Evolutionary conservation across 2,329 filamentous ascomycete genomes (phyloP), one percentile per base, ranked within the genome.

Genomic region (Phialophora verrucosa): DNA sequence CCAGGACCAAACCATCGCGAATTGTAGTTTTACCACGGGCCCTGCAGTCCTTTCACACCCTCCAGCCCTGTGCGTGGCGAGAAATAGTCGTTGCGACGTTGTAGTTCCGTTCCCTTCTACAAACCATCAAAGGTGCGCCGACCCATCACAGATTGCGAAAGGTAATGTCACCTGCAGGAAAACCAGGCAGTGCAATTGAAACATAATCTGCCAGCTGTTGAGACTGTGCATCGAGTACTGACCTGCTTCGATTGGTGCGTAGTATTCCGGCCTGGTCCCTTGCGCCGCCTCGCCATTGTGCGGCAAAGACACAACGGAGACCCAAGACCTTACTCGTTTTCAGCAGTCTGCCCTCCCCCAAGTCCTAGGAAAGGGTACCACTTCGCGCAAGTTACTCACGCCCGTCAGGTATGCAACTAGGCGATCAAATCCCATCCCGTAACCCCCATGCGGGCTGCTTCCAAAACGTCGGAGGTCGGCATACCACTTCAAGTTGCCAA

Each of bases 391-490:
- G 73, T 91, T 96, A 70, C 87, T 85, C 47, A 94, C 88, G 10
- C 93, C 93, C 35, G 90, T 87, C 63, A 97, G 83, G 79, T 96
- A 97, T 75, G 90, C 89, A 72, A 97, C 79, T 69, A 97, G 84
- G 63, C 93, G 87, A 82, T 97, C 93, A 75, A 96, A 96, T 8
- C 93, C 93, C 64, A 97, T 78, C 2, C 93, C 93, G 76, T 96
- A 97, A 0, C 93, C 93, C 50, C 93, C 93, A 74, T 97, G 93
- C 42, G 92, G 92, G 63, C 92, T 91, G 72, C 90, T 93, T n/a
- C 93, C 93, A 86, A 92, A 97, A 71, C 90, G 88, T 67, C 93
- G 88, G 67, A 97, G 84, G 77, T 97, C 93, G 27, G 92, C 82
- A 76, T 97, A 97, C 93, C 93, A 97, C 71, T 90, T 86, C 62